Conservation (phyloP, 345 rosid species). For the Carallia pectinifolia region DNA sequence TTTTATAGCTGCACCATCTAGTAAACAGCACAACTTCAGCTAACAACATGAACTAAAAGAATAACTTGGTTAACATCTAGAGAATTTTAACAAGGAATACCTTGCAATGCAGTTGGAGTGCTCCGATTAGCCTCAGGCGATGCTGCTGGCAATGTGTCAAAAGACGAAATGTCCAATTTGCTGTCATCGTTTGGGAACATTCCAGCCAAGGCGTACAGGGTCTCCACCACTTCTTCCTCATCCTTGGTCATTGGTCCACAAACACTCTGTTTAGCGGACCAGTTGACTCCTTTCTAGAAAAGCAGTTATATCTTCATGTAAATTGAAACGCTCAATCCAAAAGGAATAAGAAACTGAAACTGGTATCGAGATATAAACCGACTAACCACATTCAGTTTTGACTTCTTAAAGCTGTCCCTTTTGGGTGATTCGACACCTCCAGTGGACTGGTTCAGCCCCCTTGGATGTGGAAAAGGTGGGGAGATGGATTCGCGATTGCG, state of each 20-base stretch:
- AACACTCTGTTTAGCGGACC: conserved; percentile 10
- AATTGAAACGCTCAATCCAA: conserved; percentile 15
- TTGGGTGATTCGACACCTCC: conserved; percentile 36
- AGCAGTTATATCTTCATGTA: conserved; percentile 2
- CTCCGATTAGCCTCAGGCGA: conserved; percentile 27
- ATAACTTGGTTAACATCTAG: background rate
- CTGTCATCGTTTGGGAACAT: conserved; percentile 48
- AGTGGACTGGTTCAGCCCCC: conserved; percentile 44
- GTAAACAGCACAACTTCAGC: conserved; percentile 6
- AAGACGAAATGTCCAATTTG: conserved; percentile 19
- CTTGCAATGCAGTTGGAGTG: conserved; percentile 19
- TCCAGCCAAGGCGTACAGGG: conserved; percentile 75
- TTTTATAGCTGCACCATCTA: conserved; percentile 24
- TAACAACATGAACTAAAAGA: background rate
- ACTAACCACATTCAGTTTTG: conserved; percentile 52
- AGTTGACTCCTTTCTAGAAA: conserved; percentile 20
- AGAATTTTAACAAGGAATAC: conserved; percentile 16
- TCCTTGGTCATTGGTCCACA: conserved; percentile 71
- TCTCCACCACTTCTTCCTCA: conserved; percentile 95
- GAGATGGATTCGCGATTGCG: conserved; percentile 54
- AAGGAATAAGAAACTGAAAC: conserved; percentile 5
- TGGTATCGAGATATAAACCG: conserved; percentile 16
- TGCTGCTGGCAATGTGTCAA: conserved; percentile 26
- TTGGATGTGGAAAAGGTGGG: conserved; percentile 47
- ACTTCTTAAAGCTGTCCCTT: conserved; percentile 43